Evolutionary conservation across 2,329 filamentous ascomycete genomes (phyloP), one percentile per base, ranked within the genome.

Genomic region (Venturia oleaginea): DNA sequence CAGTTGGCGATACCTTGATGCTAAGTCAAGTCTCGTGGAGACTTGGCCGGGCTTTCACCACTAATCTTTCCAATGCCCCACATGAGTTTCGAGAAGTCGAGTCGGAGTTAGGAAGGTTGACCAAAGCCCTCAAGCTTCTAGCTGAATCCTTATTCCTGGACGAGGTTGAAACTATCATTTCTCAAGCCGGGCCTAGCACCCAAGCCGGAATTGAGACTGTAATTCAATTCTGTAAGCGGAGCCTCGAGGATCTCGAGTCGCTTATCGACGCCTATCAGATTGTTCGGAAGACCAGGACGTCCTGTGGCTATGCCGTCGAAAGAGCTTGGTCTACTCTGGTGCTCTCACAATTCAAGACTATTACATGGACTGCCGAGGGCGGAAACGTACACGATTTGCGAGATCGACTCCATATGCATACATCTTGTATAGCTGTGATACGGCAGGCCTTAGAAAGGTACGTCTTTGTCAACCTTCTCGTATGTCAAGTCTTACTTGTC

Each of bases 1-100:
- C 57, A 15, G 70, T 74, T 65, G 78, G 77, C 64, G 78, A 80
- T 70, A 76, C 79, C 24, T 68, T 80, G 48, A 76, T 78, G 74
- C 72, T 80, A 19, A 79, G 77, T 5, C 77, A 80, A 68, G 72
- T 75, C 51, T 77, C 78, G 27, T 80, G 77, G 77, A 78, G 75
- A 66, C 76, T 77, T 48, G 77, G 76, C 32, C 70, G 76, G 61
- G 74, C 77, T 1, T 81, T 80, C 68, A 74, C 73, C 5, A 70
- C 77, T 24, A 75, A 75, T 32, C 73, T 74, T 38, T 73, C 74
- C 61, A 70, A 71, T 63, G 76, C 76, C 7, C 78, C 77, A 0
- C 37, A 69, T 37, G 76, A 78, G 32, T 80, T 80, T 66, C 70
- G 73, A 19, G 74, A 77, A 43, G 72, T 80, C 24, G 77, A 79